Evolutionary conservation across 2,329 filamentous ascomycete genomes (phyloP).

Genomic region (Dactylella cylindrospora): DNA sequence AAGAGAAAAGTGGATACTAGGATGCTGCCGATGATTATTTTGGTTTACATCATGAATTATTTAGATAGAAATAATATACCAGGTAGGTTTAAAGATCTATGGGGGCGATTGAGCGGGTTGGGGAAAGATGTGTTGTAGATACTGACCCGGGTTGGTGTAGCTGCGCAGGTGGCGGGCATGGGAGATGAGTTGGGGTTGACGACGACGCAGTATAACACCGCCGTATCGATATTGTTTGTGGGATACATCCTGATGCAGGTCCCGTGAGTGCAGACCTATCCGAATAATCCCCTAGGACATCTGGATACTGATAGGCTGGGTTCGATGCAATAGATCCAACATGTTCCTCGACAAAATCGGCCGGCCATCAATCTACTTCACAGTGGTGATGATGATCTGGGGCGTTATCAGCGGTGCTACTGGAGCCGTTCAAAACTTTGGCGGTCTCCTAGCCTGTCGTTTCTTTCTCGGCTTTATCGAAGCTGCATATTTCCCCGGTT

Average conservation of each 20-base stretch:
- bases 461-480: conserved; percentile 66
- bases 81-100: conserved; percentile 6
- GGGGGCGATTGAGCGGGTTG: neutral
- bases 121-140: neutral
- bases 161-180: conserved; percentile 59
- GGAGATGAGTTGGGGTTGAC: conserved; percentile 55
- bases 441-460: conserved; percentile 58
- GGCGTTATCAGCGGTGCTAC: conserved; percentile 63
- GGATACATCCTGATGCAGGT: conserved; percentile 53
- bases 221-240: conserved; percentile 53
- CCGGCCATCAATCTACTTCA: conserved; percentile 59
- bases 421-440: conserved; percentile 59
- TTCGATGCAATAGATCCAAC: conserved; percentile 54
- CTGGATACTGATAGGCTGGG: too few relatives aligned
- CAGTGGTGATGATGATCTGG: conserved; percentile 62
- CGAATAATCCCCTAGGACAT: too few relatives aligned
- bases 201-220: conserved; percentile 54
- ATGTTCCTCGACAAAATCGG: conserved; percentile 58
- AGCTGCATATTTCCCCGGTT: conserved; percentile 64
- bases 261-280: conserved; percentile 27
- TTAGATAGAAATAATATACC: conserved; percentile 64
- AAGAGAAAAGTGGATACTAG: conserved; percentile 70
- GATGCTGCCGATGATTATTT: conserved; percentile 67
- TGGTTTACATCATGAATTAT: conserved; percentile 79
- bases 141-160: neutral